Evolutionary conservation across 2,329 filamentous ascomycete genomes (phyloP).

Genomic region (Ophiostoma sp.): DNA sequence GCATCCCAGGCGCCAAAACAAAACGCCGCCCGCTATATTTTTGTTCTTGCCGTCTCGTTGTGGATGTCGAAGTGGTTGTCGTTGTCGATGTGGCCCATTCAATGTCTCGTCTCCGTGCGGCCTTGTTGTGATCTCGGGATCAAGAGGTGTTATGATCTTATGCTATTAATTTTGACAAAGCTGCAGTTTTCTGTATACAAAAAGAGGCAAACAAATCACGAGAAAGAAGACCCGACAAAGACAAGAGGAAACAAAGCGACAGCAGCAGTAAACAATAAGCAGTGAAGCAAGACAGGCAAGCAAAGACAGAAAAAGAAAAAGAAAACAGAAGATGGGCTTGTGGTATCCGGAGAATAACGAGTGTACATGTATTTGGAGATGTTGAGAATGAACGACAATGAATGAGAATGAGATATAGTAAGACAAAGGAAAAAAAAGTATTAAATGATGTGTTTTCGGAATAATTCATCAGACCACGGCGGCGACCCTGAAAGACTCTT

Average conservation of each 20-base stretch:
- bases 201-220: background rate
- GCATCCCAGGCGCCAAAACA: slow-evolving; percentile 5
- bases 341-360: slow-evolving; percentile 20
- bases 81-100: background rate
- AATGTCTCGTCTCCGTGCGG: background rate
- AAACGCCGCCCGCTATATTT: slow-evolving; percentile 5
- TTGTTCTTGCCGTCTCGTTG: slow-evolving; percentile 2
- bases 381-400: slow-evolving; percentile 24
- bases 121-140: too few relatives aligned
- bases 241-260: background rate
- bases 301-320: background rate
- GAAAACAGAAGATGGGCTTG: slow-evolving; percentile 11
- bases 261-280: background rate
- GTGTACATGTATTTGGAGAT: slow-evolving; percentile 17
- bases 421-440: slow-evolving; percentile 16
- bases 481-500: too few relatives aligned
- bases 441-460: background rate
- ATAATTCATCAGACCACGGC: background rate
- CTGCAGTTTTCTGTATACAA: slow-evolving; percentile 10
- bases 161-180: slow-evolving; percentile 8
- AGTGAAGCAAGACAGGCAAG: background rate
- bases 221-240: background rate
- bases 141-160: background rate
- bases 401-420: slow-evolving; percentile 26
- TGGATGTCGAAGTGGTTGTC: background rate